Conservation (phyloP, 2,329 filamentous ascomycete species). For the Chlorencoelia australis region DNA sequence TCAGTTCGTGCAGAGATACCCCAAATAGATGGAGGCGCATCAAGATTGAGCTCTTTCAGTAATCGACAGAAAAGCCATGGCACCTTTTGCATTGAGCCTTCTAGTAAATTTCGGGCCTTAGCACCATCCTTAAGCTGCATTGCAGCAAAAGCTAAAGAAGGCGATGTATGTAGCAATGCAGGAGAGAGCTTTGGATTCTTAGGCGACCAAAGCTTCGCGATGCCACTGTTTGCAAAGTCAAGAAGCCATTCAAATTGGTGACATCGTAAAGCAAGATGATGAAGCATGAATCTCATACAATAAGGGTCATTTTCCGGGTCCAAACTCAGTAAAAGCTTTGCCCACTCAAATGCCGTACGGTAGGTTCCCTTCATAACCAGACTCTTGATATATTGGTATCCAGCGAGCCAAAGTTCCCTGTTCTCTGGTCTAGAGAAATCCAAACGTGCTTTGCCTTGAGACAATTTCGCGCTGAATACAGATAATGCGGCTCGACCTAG, state of each 20-base stretch:
- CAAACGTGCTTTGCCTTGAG: conserved; percentile 68
- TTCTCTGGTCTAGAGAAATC: conserved; percentile 79
- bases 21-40: conserved; percentile 75
- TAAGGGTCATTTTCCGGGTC: conserved; percentile 71
- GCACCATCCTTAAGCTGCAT: conserved; percentile 57
- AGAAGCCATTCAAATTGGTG: conserved; percentile 68
- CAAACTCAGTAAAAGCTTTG: conserved; percentile 70
- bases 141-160: conserved; percentile 68
- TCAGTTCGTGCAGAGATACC: conserved; percentile 52
- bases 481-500: conserved; percentile 85
- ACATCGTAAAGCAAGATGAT: conserved; percentile 75
- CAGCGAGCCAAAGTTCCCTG: conserved; percentile 83
- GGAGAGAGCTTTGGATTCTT: not conserved
- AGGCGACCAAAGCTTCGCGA: conserved; percentile 32
- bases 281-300: conserved; percentile 68
- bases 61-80: conserved; percentile 80
- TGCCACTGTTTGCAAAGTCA: conserved; percentile 47
- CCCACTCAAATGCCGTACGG: conserved; percentile 88
- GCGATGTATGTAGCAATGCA: conserved; percentile 59
- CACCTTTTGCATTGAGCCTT: conserved; percentile 57
- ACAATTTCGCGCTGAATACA: conserved; percentile 65
- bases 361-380: conserved; percentile 87
- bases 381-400: conserved; percentile 79
- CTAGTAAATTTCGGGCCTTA: conserved; percentile 55
- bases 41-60: conserved; percentile 70